A percentile compares a stretch with the other conserved stretches of the same genome.
phyloP scores from a whole-genome alignment of 2,329 filamentous ascomycete genomes.

The Alternaria solani region DNA sequence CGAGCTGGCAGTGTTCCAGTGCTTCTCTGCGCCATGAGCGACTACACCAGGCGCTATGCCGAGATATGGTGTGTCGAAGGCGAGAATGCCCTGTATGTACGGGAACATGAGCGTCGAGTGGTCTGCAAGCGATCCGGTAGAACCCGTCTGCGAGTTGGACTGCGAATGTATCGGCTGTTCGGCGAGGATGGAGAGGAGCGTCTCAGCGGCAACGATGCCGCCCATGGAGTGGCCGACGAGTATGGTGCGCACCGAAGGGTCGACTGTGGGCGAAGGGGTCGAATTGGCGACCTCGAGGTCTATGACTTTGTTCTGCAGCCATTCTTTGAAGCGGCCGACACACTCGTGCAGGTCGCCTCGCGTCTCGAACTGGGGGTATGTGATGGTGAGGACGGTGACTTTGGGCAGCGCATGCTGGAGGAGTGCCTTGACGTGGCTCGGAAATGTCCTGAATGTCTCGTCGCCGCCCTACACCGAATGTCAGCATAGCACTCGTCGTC shows the following conservation, averaged over 20 bases:
- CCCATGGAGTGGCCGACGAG: constrained; percentile 84
- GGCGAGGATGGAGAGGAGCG: constrained; percentile 76
- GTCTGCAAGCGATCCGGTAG: constrained; percentile 43
- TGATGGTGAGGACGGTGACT: constrained; percentile 70
- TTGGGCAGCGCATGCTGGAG: constrained; percentile 73
- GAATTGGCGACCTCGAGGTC: constrained; percentile 86
- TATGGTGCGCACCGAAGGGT: constrained; percentile 82
- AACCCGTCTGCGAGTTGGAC: constrained; percentile 45
- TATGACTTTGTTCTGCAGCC: constrained; percentile 90
- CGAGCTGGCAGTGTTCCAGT: constrained; percentile 77
- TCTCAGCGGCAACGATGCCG: constrained; percentile 95
- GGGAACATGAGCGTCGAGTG: constrained; percentile 85
- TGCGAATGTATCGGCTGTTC: constrained; percentile 54
- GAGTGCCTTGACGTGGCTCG: constrained; percentile 72
- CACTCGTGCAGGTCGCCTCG: constrained; percentile 76
- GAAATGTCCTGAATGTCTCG: constrained; percentile 78
- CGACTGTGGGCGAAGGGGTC: constrained; percentile 83
- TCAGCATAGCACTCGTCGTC: constrained; percentile 19
- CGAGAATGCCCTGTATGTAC: constrained; percentile 86
- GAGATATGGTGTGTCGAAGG: constrained; percentile 93
- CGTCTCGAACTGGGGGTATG: constrained; percentile 87
- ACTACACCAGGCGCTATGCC: constrained; percentile 82
- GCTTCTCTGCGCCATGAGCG: constrained; percentile 85
- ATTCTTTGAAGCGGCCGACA: constrained; percentile 77
- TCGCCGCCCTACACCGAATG: constrained; percentile 68